These are phyloP conservation scores for Dianthus caryophyllus DNA, from an alignment of 148 eudicot species.

Conservation along the genomic window DNA sequence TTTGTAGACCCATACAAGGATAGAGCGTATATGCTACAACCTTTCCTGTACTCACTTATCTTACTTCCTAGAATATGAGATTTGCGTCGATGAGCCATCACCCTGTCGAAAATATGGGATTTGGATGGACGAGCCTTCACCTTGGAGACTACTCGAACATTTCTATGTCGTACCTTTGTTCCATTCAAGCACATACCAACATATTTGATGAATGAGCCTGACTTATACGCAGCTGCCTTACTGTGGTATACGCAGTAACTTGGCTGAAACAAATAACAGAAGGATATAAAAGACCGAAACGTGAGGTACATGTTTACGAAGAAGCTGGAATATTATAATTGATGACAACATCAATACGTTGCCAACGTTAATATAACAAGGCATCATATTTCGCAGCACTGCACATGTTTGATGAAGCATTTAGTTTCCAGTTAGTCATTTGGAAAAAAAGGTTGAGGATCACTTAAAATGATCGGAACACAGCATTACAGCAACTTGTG, in stretches of 20 bases:
- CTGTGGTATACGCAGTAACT: conserved; percentile 18
- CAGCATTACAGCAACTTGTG: no score
- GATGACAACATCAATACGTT: no score
- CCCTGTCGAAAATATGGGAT: no score
- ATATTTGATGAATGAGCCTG: conserved; percentile 13
- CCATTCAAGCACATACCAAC: conserved; percentile 29
- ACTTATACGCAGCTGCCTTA: conserved; percentile 16
- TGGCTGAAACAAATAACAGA: conserved; percentile 19
- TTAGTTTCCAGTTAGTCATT: not conserved
- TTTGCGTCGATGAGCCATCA: no score
- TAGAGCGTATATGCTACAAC: no score
- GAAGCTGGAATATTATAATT: not conserved
- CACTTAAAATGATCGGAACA: no score
- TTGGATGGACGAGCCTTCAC: no score
- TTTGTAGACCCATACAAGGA: no score
- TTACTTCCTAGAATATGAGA: no score
- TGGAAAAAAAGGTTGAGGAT: not conserved
- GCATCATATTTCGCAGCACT: not conserved
- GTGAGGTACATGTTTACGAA: not conserved
- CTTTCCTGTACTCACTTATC: no score
- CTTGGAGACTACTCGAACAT: no score
- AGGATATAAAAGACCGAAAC: conserved; percentile 13
- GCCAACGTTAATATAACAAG: not conserved
- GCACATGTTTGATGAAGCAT: not conserved
- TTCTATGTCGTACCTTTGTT: conserved; percentile 33